Base-by-base conservation (phyloP, 768 basidiomycete species). In the Lactarius sp. region DNA sequence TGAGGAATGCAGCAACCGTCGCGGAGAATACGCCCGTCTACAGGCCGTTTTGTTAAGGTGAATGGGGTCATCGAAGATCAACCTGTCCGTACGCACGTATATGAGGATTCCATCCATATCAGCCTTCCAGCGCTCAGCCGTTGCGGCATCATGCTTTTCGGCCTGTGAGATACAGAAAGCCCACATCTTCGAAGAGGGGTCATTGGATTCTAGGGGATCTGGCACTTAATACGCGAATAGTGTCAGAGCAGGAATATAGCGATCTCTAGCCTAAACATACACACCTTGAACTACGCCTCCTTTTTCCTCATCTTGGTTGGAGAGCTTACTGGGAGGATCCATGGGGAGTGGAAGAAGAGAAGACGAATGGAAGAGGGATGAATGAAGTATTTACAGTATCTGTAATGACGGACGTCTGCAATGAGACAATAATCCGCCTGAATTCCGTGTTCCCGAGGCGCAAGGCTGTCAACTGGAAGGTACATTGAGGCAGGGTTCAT, bases 11-110 rank as follows among this genome's bases (percentile, higher is more conserved):
- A 33, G 66, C 61, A 18, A 67, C 59, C 4, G 59, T 66, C 14
- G 66, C 66, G 1, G 66, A 60, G 47, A 67, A 67, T 13, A 67
- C 49, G 46, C 66, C 66, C 20, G 66, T 59, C 66, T 67, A 37
- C 16, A 53, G 14, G 27, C 2, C 31, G 16, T 4, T 41, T 49
- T 31, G 0, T 3, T 16, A 31, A 18, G 52, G 37, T 54, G 4
- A 60, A 14, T 22, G 36, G n/a, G 18, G 31, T 10, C 10, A 37
- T 37, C 8, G 36, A 37, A 37, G 36, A 7, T 37, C 6, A 37
- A 37, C 36, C 8, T 37, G 10, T 7, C 36, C 36, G 10, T 37
- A 37, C 36, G 6, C 10, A 37, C 36, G 5, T 37, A 37, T 7
- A 37, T 12, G 8, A 37, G 36, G 36, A 37, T 37, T 6, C 36